Evolutionary conservation across 2,329 filamentous ascomycete species (phyloP).

Genomic region (Tolypocladium amazonense): DNA sequence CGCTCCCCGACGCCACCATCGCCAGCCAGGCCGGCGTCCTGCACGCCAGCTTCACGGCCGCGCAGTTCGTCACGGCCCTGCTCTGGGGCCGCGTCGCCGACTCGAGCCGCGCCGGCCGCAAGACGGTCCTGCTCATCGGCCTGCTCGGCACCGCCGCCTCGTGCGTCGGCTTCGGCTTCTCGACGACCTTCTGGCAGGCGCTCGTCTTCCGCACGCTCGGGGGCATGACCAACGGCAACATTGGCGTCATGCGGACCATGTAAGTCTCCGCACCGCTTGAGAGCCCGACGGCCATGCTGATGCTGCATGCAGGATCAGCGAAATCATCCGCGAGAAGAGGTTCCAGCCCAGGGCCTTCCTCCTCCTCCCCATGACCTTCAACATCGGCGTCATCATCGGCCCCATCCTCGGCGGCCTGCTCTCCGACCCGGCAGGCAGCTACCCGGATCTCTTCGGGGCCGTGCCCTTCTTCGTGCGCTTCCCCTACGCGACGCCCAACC

Average conservation of each 20-base stretch:
- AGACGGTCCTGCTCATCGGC: constrained; percentile 68
- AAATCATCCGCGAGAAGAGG: constrained; percentile 53
- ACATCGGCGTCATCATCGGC: constrained; percentile 63
- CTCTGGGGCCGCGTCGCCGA: constrained; percentile 67
- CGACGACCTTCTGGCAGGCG: constrained; percentile 58
- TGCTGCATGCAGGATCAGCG: constrained; percentile 37
- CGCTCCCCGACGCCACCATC: constrained; percentile 51
- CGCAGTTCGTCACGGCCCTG: constrained; percentile 75
- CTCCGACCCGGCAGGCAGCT: constrained; percentile 54
- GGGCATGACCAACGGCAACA: constrained; percentile 61
- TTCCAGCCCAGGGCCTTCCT: constrained; percentile 66
- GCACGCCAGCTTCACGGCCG: constrained; percentile 68
- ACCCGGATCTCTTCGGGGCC: constrained; percentile 36
- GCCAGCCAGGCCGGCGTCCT: constrained; percentile 68
- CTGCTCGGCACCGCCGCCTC: constrained; percentile 50
- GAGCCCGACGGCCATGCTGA: too few species aligned
- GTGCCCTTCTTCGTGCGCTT: constrained; percentile 34
- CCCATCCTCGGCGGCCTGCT: constrained; percentile 59
- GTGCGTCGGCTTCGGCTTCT: constrained; percentile 50
- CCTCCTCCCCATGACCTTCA: constrained; percentile 64
- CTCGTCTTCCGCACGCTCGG: constrained; percentile 58
- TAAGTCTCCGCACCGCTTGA: too few species aligned
- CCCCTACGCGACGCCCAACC: constrained; percentile 44
- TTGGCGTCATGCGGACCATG: constrained; percentile 70
- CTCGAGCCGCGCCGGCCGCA: constrained; percentile 55